Evolutionary conservation across 768 basidiomycete genomes (phyloP).

Genomic region (Termitomyces sp.): DNA sequence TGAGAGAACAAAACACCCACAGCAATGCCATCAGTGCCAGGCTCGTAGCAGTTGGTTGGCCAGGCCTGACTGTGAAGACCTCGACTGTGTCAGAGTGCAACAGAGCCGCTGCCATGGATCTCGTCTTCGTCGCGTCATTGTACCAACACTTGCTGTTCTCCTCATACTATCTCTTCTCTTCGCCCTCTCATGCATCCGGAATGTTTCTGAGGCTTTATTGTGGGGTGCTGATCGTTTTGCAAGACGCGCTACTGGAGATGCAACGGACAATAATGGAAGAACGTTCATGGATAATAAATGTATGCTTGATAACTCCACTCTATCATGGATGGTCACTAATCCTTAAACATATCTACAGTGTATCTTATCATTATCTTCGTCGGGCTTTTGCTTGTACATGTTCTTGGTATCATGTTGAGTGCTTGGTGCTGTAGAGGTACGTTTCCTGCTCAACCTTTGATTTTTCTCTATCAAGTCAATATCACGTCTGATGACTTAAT

Average conservation of each 20-base stretch:
- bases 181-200: constrained; percentile 26
- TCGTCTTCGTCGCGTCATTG: constrained; percentile 25
- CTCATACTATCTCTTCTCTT: constrained; percentile 27
- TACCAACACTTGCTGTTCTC: constrained; percentile 30
- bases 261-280: constrained; percentile 12
- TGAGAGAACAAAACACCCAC: neutral
- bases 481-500: neutral
- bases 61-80: neutral
- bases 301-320: constrained; percentile 17
- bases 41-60: neutral
- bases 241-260: constrained; percentile 26
- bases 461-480: neutral
- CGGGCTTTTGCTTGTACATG: constrained; percentile 51
- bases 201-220: constrained; percentile 18
- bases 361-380: constrained; percentile 67
- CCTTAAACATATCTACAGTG: constrained; percentile 34
- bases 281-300: constrained; percentile 40
- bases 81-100: neutral
- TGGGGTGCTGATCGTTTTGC: constrained; percentile 23
- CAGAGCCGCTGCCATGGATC: constrained; percentile 2
- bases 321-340: neutral
- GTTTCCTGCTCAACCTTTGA: constrained; percentile 8
- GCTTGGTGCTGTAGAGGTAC: constrained; percentile 64
- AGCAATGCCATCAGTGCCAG: neutral
- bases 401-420: constrained; percentile 54